These are phyloP conservation scores for Fonsecaea nubica DNA, from an alignment of 2,329 filamentous ascomycete species.

Conservation along the genomic window DNA sequence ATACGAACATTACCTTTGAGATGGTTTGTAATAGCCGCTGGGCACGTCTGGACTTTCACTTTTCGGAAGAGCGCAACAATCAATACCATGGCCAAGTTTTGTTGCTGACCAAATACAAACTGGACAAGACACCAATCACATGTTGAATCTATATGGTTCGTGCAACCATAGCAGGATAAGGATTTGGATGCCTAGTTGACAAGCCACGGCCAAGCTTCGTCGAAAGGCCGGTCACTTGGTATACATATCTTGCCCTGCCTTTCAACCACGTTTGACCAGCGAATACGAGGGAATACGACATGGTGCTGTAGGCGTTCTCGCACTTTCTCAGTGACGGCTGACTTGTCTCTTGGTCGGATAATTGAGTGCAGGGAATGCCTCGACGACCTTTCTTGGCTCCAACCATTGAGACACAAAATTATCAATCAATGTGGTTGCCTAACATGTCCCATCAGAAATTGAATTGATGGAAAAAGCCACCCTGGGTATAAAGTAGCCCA, in stretches of 20 bases:
- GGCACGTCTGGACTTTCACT: not conserved
- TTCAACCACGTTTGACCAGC: not conserved
- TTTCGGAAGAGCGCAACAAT: not conserved
- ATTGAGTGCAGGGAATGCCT: not conserved
- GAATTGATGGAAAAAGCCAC: not conserved
- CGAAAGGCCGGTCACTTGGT: not conserved
- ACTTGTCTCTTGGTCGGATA: not conserved
- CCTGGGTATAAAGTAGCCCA: not conserved
- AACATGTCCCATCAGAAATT: not conserved
- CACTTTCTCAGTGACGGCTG: not conserved
- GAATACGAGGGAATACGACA: not conserved
- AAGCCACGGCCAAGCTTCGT: conserved; percentile 21
- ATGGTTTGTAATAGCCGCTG: not conserved
- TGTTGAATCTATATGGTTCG: not conserved
- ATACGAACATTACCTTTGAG: not conserved
- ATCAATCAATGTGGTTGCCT: conserved; percentile 11
- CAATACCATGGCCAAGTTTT: not conserved
- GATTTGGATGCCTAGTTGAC: conserved; percentile 21
- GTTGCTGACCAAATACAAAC: conserved; percentile 2
- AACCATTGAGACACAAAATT: not conserved
- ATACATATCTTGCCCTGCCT: not conserved
- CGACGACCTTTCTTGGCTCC: not conserved
- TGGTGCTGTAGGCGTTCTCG: not conserved
- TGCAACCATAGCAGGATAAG: conserved; percentile 4
- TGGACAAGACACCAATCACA: not conserved